These are phyloP conservation scores for Fusarium odoratissimum DNA, from an alignment of 2,329 filamentous ascomycete species.

Conservation along the genomic window DNA sequence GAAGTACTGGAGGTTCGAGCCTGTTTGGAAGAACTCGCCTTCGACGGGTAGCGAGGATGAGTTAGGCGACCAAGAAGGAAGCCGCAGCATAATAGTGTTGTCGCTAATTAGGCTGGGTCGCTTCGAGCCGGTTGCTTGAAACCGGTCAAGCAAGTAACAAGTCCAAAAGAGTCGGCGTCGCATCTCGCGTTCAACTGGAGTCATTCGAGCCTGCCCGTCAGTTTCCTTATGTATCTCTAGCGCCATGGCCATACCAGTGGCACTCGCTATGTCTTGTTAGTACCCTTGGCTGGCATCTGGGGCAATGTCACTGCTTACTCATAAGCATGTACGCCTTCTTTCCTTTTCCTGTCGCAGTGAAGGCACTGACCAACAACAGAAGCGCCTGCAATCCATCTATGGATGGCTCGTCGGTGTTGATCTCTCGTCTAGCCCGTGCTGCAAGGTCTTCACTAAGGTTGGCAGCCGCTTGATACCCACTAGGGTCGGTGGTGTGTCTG, in stretches of 20 bases:
- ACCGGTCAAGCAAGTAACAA: constrained; percentile 88
- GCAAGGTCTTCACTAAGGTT: constrained; percentile 79
- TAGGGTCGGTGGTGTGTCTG: constrained; percentile 75
- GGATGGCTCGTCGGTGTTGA: constrained; percentile 84
- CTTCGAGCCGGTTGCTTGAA: constrained; percentile 82
- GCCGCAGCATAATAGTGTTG: constrained; percentile 77
- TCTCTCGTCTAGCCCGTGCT: constrained; percentile 72
- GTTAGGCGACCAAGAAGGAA: constrained; percentile 79
- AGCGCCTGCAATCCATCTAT: constrained; percentile 82
- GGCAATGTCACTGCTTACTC: constrained; percentile 60
- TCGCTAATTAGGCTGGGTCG: constrained; percentile 84
- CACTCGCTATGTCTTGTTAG: constrained; percentile 69
- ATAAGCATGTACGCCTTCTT: constrained; percentile 90
- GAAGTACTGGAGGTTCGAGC: constrained; percentile 80
- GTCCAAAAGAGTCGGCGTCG: constrained; percentile 88
- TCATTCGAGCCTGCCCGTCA: constrained; percentile 70
- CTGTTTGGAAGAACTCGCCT: constrained; percentile 83
- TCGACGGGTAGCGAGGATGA: constrained; percentile 72
- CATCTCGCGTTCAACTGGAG: constrained; percentile 78
- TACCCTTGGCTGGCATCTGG: neutral
- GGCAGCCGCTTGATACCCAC: constrained; percentile 74
- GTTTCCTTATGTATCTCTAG: constrained; percentile 84
- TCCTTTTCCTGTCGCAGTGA: constrained; percentile 80
- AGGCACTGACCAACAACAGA: constrained; percentile 79
- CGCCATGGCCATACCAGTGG: constrained; percentile 84